Evolutionary conservation across 306 rosid genomes (phyloP).

Genomic region (Vigna nakashimae): DNA sequence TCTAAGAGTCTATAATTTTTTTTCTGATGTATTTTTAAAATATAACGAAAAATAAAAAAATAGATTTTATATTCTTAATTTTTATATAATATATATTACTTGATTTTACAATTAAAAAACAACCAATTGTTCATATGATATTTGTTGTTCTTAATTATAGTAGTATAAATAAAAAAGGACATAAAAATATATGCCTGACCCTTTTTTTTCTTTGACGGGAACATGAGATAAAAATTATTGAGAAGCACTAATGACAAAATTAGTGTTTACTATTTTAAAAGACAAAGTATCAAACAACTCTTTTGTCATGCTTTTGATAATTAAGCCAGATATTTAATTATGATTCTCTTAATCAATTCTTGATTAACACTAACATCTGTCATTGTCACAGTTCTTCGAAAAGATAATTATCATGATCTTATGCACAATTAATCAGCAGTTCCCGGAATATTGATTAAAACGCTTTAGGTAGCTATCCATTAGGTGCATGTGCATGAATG

Average conservation of each 20-base stretch:
- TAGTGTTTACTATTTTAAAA: background rate
- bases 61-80: too few species aligned
- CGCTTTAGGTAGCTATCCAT: background rate
- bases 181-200: too few species aligned
- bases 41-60: too few species aligned
- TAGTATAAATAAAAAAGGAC: too few species aligned
- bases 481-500: slow-evolving; percentile 28
- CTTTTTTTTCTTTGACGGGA: background rate
- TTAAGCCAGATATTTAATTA: slow-evolving; percentile 16
- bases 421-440: slow-evolving; percentile 24
- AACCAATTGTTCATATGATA: too few species aligned
- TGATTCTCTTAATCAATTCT: slow-evolving; percentile 1
- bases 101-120: too few species aligned
- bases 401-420: slow-evolving; percentile 35
- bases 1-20: too few species aligned
- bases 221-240: background rate
- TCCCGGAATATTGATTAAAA: background rate
- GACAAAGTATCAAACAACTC: background rate
- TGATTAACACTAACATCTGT: background rate
- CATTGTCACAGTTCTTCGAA: slow-evolving; percentile 17
- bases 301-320: background rate
- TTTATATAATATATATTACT: too few species aligned
- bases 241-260: slow-evolving; percentile 16
- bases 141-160: too few species aligned
- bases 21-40: too few species aligned